These are phyloP conservation scores for Apophysomyces variabilis DNA, from an alignment of 371 early-diverging fungal genomes.

Conservation along the genomic window DNA sequence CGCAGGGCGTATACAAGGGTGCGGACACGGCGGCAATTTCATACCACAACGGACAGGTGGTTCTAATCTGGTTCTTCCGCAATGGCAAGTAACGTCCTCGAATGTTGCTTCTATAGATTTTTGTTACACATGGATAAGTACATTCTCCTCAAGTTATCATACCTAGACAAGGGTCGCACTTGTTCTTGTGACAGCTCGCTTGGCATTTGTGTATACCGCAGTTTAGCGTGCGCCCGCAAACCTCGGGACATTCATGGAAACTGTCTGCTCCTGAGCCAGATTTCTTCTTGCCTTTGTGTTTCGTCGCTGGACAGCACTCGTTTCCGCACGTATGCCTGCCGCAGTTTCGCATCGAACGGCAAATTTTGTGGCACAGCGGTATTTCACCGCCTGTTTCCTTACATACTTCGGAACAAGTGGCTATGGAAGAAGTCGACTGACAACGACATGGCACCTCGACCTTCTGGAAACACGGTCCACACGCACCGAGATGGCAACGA, in stretches of 20 bases:
- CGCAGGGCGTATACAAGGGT: constrained; percentile 66
- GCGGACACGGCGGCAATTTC: constrained; percentile 66
- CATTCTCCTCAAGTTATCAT: constrained; percentile 35
- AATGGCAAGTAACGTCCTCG: constrained; percentile 74
- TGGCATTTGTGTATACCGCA: constrained; percentile 74
- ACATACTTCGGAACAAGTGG: constrained; percentile 54
- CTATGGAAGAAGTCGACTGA: constrained; percentile 54
- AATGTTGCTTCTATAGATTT: constrained; percentile 55
- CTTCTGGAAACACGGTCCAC: constrained; percentile 64
- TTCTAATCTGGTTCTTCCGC: constrained; percentile 72
- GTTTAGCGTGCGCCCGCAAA: constrained; percentile 66
- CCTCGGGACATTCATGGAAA: constrained; percentile 65
- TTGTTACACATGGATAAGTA: neutral
- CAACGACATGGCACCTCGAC: constrained; percentile 70
- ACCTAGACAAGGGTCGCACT: constrained; percentile 72
- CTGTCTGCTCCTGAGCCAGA: constrained; percentile 27
- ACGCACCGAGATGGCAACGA: constrained; percentile 77
- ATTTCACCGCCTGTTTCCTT: constrained; percentile 48
- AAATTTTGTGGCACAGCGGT: constrained; percentile 66
- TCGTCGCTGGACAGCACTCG: constrained; percentile 63
- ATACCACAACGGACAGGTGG: constrained; percentile 82
- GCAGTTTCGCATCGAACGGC: constrained; percentile 66
- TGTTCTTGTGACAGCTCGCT: constrained; percentile 72
- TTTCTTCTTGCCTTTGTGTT: constrained; percentile 38
- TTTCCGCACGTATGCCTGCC: constrained; percentile 68